Evolutionary conservation across 2,329 filamentous ascomycete genomes (phyloP), one percentile per base, ranked within the genome.

Genomic region (Colletotrichum tropicicola): DNA sequence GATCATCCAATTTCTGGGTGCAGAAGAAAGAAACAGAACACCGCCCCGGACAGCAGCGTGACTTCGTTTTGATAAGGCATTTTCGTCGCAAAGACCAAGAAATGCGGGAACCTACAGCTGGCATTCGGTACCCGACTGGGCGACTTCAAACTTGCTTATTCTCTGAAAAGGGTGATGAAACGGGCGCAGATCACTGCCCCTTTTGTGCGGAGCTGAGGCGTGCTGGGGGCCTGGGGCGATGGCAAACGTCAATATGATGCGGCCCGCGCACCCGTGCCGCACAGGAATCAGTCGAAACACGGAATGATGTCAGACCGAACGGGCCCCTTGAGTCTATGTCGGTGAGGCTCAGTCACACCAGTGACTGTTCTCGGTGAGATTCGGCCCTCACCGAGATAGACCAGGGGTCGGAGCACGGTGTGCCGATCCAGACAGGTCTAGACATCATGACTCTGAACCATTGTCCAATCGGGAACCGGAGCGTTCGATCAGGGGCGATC

Each of bases 161-260:
- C 12, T 21, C 32, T 10, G 45, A 25, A 19, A 2, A 6, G 43
- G 35, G 58, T 65, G 61, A 61, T 65, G 61, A 65, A 65, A 52
- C 8, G 13, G 10, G 8, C 43, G 57, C 17, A 44, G 56, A 65
- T 65, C 61, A 44, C n/a, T 65, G 6, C 61, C 15, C 3, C 7
- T 61, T 56, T 6, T 21, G 30, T 21, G 17, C 23, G 35, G 4
- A n/a, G 35, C 49, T 54, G 57, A 32, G 60, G 39, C 23, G 60
- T 41, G 30, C 30, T 53, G 48, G n/a, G n/a, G n/a, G n/a, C n/a
- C n/a, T n/a, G n/a, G 44, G 61, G 48, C 43, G 57, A 61, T 17
- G 57, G 56, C 47, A 25, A 47, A 65, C 61, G 61, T 65, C 61
- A 65, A 65, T 43, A 55, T 65, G 49, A 65, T 65, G 56, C 57